phyloP scores from a whole-genome alignment of 2,329 filamentous ascomycete genomes.

The Penicillium sp. region DNA sequence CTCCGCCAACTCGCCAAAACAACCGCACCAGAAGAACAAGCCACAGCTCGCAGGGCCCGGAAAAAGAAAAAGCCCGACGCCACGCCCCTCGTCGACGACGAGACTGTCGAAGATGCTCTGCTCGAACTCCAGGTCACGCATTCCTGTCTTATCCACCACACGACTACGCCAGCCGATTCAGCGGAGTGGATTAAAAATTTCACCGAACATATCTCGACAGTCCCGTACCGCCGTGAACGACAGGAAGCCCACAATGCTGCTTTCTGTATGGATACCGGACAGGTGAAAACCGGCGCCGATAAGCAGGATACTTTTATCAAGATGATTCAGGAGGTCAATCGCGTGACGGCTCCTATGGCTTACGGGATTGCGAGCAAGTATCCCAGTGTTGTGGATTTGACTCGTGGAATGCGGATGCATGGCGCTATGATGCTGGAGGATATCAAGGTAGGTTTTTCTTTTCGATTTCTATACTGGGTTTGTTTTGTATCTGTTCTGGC shows the following conservation, averaged over 20 bases:
- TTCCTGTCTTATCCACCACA: slow-evolving; percentile 67
- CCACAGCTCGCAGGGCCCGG: slow-evolving; percentile 21
- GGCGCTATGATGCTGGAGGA: slow-evolving; percentile 63
- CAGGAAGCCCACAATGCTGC: slow-evolving; percentile 49
- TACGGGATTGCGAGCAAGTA: slow-evolving; percentile 65
- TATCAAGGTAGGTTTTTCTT: slow-evolving; percentile 42
- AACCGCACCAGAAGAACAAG: slow-evolving; percentile 24
- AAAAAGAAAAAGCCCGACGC: slow-evolving; percentile 42
- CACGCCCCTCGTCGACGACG: slow-evolving; percentile 60
- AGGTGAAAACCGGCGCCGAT: slow-evolving; percentile 68
- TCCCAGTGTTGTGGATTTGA: slow-evolving; percentile 55
- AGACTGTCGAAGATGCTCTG: slow-evolving; percentile 67
- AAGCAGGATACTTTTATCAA: slow-evolving; percentile 65
- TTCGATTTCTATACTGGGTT: not conserved
- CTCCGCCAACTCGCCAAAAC: slow-evolving; percentile 46
- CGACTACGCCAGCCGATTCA: slow-evolving; percentile 57
- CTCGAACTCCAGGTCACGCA: slow-evolving; percentile 68
- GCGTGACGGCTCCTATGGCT: slow-evolving; percentile 70
- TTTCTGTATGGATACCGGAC: slow-evolving; percentile 77
- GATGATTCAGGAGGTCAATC: slow-evolving; percentile 72
- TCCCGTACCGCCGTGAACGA: slow-evolving; percentile 61
- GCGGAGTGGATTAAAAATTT: slow-evolving; percentile 71
- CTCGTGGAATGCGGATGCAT: slow-evolving; percentile 55
- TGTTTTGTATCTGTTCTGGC: not conserved
- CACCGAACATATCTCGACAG: slow-evolving; percentile 74